Evolutionary conservation across 306 rosid species (phyloP).

Genomic region (Rubus idaeus): DNA sequence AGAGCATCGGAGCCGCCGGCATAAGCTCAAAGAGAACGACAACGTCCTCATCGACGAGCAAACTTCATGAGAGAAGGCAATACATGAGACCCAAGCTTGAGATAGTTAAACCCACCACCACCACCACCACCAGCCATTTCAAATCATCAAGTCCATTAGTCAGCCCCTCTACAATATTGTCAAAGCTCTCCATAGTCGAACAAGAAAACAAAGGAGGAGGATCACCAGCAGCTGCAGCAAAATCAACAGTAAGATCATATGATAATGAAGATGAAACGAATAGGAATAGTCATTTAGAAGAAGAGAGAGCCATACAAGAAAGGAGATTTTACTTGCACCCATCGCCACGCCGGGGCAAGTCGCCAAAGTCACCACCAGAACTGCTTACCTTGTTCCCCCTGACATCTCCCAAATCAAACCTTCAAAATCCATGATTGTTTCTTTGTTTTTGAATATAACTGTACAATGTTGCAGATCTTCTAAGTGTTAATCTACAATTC

Average conservation of each 20-base stretch:
- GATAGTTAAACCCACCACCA: conserved; percentile 56
- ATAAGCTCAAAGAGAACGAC: conserved; percentile 7
- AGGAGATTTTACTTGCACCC: conserved; percentile 79
- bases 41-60: conserved; percentile 18
- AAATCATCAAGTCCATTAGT: conserved; percentile 44
- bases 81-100: conserved; percentile 75
- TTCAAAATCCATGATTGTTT: not conserved
- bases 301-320: conserved; percentile 72
- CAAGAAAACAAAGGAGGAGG: conserved; percentile 35
- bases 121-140: conserved; percentile 10
- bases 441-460: not conserved
- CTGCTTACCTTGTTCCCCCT: conserved; percentile 71
- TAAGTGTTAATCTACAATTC: no score
- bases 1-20: conserved; percentile 20
- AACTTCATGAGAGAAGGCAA: conserved; percentile 80
- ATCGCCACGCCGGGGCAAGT: conserved; percentile 51
- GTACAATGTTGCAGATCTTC: not conserved
- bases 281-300: conserved; percentile 46
- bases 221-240: not conserved
- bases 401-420: conserved; percentile 41
- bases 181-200: conserved; percentile 48
- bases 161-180: conserved; percentile 64
- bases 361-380: conserved; percentile 40
- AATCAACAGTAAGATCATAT: not conserved
- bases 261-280: not conserved